phyloP scores from a whole-genome alignment of 148 eudicot genomes.

The Fallopia convolvulus region DNA sequence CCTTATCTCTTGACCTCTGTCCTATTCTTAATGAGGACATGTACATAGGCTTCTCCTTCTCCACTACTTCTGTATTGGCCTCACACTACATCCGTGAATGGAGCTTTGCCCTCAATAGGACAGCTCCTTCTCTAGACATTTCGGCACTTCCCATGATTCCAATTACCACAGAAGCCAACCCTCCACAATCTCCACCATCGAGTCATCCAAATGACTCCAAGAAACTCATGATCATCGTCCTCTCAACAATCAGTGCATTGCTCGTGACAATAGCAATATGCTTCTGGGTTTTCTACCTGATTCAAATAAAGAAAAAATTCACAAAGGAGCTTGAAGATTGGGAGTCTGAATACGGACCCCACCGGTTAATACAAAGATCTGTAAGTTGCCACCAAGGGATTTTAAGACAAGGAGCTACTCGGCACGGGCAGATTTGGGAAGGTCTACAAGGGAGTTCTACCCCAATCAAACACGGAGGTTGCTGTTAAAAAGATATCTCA shows the following conservation, averaged over 20 bases:
- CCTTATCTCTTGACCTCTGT: conserved; percentile 11
- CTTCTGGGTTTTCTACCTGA: not conserved
- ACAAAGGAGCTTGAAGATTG: conserved; percentile 10
- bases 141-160: conserved; percentile 27
- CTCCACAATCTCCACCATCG: not conserved
- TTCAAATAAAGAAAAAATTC: conserved; percentile 7
- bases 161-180: not conserved
- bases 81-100: conserved; percentile 23
- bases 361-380: conserved; percentile 16
- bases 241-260: not conserved
- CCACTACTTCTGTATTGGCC: conserved; percentile 15
- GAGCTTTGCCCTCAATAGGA: conserved; percentile 23
- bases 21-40: conserved; percentile 10
- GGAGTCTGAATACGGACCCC: conserved; percentile 11
- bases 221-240: conserved; percentile 8
- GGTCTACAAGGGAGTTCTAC: conserved; percentile 20
- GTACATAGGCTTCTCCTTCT: conserved; percentile 30
- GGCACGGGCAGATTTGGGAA: conserved; percentile 27
- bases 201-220: not conserved
- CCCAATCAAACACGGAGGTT: conserved; percentile 13
- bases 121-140: conserved; percentile 14
- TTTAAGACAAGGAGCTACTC: conserved; percentile 3
- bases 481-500: conserved; percentile 27
- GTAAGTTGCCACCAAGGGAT: conserved; percentile 12
- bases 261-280: not conserved